A percentile compares a stretch with the other conserved stretches of the same genome.
These are phyloP conservation scores for Arachnomyces sp. DNA, from an alignment of 2,329 filamentous ascomycete species.

Conservation along the genomic window DNA sequence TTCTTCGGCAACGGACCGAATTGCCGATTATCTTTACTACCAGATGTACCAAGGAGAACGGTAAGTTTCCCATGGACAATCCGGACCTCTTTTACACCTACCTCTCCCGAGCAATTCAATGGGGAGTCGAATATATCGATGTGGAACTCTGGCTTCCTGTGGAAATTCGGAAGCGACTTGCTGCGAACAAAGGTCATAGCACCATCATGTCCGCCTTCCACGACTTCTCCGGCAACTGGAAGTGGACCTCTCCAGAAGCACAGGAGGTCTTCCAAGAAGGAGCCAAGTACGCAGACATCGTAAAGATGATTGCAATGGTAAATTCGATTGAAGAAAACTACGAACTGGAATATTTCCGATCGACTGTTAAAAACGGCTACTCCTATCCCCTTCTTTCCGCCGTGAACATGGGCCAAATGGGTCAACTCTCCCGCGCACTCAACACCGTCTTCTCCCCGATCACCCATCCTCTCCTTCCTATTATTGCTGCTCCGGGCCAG, in stretches of 20 bases:
- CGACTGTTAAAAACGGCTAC: slow-evolving; percentile 61
- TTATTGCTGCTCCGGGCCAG: slow-evolving; percentile 78
- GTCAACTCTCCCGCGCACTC: slow-evolving; percentile 72
- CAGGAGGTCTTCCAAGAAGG: slow-evolving; percentile 64
- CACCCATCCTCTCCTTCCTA: slow-evolving; percentile 73
- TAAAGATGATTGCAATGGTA: slow-evolving; percentile 85
- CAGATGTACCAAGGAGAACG: slow-evolving; percentile 72
- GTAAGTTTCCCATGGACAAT: slow-evolving; percentile 74
- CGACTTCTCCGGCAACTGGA: slow-evolving; percentile 76
- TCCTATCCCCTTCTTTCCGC: slow-evolving; percentile 69
- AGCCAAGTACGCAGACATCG: slow-evolving; percentile 68
- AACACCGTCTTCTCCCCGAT: slow-evolving; percentile 85
- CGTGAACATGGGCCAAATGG: slow-evolving; percentile 80
- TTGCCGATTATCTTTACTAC: slow-evolving; percentile 87
- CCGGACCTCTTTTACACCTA: slow-evolving; percentile 68
- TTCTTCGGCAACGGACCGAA: slow-evolving; percentile 72
- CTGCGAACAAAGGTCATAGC: slow-evolving; percentile 64
- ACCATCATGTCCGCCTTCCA: slow-evolving; percentile 89
- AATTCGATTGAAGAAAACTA: slow-evolving; percentile 79
- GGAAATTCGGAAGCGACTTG: slow-evolving; percentile 58
- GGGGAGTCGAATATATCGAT: slow-evolving; percentile 84
- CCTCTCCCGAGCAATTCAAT: slow-evolving; percentile 74
- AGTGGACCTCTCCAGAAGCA: slow-evolving; percentile 68
- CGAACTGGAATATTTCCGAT: slow-evolving; percentile 81
- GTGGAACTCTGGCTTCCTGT: slow-evolving; percentile 83